Evolutionary conservation across 306 rosid genomes (phyloP), one percentile per base, ranked within the genome.

Genomic region (Dalbergia oliveri): DNA sequence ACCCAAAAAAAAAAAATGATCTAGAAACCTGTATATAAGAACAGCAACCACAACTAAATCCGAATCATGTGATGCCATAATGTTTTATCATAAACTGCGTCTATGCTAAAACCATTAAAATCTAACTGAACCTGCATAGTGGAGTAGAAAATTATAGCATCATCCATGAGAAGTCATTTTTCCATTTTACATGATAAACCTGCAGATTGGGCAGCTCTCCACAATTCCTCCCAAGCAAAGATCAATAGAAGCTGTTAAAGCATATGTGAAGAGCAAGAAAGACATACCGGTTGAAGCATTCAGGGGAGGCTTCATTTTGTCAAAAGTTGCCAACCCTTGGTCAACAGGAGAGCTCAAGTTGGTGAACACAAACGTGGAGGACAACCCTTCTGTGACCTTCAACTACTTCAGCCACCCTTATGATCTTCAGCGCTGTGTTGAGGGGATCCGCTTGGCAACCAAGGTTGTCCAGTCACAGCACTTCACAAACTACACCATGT

Each of bases 201-300:
- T 37, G 41, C 84, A 93, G 98, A 91, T 93, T 72, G 98, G 98
- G 67, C 98, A 93, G 81, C 87, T 93, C 44, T 93, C 98, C 23
- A 93, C 97, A 11, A 83, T 93, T 75, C 93, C 98, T 18, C 98
- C 98, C 39, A 91, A 89, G 76, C 94, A 91, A 81, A 89, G 98
- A 80, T 88, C 94, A 41, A 61, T 53, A 56, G 91, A 91, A 85
- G 94, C 88, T 62, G 75, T 91, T 45, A 54, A 88, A 76, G 94
- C 86, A 14, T 91, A 73, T 79, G 72, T 79, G 54, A 86, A 80
- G 64, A 9, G 56, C 73, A 93, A 91, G 87, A 75, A 34, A 37
- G 85, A 91, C 37, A 43, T 93, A 78, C 97, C 98, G 2, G 78
- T 83, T 16, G 97, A 91, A 79, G 92, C 87, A 66, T 93, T 93